phyloP scores from a whole-genome alignment of 2,329 filamentous ascomycete species.

The Beauveria varroae region DNA sequence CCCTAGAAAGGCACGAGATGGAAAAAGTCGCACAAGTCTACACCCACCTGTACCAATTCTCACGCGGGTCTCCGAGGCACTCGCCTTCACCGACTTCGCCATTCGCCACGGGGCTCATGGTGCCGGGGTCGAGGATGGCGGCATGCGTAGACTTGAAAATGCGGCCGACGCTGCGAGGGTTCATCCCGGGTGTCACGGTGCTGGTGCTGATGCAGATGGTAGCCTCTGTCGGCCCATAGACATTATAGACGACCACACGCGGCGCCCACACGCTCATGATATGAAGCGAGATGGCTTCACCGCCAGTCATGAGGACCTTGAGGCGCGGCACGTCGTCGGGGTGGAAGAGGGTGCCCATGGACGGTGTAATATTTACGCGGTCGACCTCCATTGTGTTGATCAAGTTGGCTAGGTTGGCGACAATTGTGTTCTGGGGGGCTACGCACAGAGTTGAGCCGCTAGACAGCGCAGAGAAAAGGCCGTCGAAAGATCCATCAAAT shows the following conservation, averaged over 20 bases:
- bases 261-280: neutral
- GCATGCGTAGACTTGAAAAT: neutral
- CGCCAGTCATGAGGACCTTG: neutral
- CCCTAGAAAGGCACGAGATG: neutral
- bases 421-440: conserved; percentile 12
- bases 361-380: neutral
- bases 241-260: neutral
- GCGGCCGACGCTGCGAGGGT: neutral
- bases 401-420: conserved; percentile 11
- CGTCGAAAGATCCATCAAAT: conserved; percentile 15
- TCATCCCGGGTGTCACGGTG: neutral
- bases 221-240: neutral
- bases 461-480: conserved; percentile 11
- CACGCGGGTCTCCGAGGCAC: conserved; percentile 37
- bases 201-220: neutral
- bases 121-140: neutral
- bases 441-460: conserved; percentile 14
- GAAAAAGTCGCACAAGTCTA: neutral
- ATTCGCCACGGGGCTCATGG: neutral
- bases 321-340: neutral
- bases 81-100: conserved; percentile 26
- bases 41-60: conserved; percentile 35
- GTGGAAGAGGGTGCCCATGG: neutral
- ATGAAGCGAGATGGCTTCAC: neutral
- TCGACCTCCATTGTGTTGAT: conserved; percentile 1